Evolutionary conservation across 202 grass and related monocot genomes (phyloP), one percentile per base, ranked within the genome.

Genomic region (Saccharum hybrid): DNA sequence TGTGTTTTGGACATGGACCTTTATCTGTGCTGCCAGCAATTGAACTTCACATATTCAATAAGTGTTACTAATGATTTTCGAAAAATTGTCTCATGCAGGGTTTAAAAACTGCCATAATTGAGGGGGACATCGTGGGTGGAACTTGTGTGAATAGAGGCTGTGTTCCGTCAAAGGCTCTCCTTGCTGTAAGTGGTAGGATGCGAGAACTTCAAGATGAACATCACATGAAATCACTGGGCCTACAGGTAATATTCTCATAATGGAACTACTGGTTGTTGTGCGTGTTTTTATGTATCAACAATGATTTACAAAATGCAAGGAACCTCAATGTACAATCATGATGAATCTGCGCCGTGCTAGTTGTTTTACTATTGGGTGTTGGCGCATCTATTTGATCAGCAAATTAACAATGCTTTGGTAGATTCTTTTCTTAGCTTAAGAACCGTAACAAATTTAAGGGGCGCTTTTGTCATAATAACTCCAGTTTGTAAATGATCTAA

Each of bases 71-170:
- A 46, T 72, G 52, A 36, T 26, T 63, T 41, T 71, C 14, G 31
- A 36, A 41, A 41, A 71, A 72, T 21, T 21, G 19, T 18, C 10
- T 83, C 56, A 34, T 75, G 41, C 71, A 98, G 96, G 96, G 96
- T 65, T 72, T 96, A 76, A 98, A 97, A 86, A 97, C 94, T 78
- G 92, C 94, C 64, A 92, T 97, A 70, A 94, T 97, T 54, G 92
- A 97, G 89, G 94, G 94, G 60, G 94, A 94, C 79, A 78, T 97
- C 72, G 84, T 97, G 60, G 94, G 94, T n/a, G 94, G 94, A 12
- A 97, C 94, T 45, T 97, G 94, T 88, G 94, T 97, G 16, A 97
- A 97, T 81, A 90, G 94, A 86, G 94, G 94, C 21, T 97, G 94
- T 65, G 94, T 97, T 70, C 94, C 94, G 63, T 97, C 94, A 15